A percentile compares a stretch with the other conserved stretches of the same genome.
These are phyloP conservation scores for Solanum corneliomulleri DNA, from an alignment of 257 asterid species.

Conservation along the genomic window DNA sequence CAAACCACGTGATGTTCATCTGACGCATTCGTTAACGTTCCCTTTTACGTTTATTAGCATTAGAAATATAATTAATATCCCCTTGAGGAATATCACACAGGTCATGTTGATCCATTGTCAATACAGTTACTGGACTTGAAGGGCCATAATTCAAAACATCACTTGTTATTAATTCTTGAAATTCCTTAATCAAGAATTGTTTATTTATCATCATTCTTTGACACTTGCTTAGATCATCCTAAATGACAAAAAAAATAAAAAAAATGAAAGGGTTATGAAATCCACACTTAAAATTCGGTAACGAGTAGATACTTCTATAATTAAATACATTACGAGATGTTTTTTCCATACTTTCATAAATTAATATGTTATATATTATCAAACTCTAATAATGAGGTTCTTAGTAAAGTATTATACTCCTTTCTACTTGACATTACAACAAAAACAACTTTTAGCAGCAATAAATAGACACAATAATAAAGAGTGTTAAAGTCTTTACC, in stretches of 20 bases:
- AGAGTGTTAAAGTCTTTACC: no score
- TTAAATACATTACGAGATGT: no score
- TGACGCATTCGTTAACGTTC: neutral
- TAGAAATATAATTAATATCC: neutral
- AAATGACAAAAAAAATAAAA: neutral
- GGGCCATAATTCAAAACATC: constrained; percentile 11
- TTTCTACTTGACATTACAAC: no score
- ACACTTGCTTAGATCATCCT: constrained; percentile 52
- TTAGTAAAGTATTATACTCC: neutral
- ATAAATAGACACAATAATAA: no score
- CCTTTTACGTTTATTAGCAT: constrained; percentile 35
- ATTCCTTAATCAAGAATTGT: constrained; percentile 4
- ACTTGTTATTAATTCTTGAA: neutral
- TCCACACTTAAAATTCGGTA: no score
- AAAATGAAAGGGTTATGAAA: no score
- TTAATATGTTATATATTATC: neutral
- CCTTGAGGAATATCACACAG: neutral
- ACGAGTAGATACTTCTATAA: no score
- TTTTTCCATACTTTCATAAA: no score
- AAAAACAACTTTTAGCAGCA: no score
- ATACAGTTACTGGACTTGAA: constrained; percentile 63
- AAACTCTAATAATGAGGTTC: neutral
- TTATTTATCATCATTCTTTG: constrained; percentile 17
- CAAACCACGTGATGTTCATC: neutral
- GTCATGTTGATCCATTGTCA: constrained; percentile 15